Evolutionary conservation across 768 basidiomycete genomes (phyloP), one percentile per base, ranked within the genome.

Genomic region (Pholiota molesta): DNA sequence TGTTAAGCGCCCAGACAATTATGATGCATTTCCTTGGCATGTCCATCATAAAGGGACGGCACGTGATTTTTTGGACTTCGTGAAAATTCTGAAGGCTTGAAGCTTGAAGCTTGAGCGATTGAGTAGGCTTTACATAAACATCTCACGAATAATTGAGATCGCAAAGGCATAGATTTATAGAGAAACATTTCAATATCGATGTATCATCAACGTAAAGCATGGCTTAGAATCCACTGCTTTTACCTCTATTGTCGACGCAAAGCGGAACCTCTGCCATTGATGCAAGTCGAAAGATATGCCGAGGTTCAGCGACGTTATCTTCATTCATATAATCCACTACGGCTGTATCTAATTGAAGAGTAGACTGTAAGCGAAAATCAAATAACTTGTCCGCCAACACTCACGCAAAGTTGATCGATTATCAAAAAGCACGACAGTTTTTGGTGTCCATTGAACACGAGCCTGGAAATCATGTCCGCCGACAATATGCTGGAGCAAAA

Each of bases 401-500:
- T 61, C 52, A 65, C 63, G 63, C 14, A 65, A 40, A 26, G 63
- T 65, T n/a, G 56, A 61, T 23, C 63, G 60, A 47, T 65, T 65
- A 44, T 65, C 63, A 40, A 65, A 65, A 7, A 67, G 26, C 5
- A 65, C 72, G 29, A 71, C 62, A 7, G 68, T 71, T 17, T 62
- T 62, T 0, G 71, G 71, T 29, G 66, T 59, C 70, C 70, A 73
- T 35, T 65, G 65, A 13, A 70, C 71, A 21, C 72, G 65, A 0
- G 64, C 67, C 44, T 71, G 71, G 31, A 73, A 67, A 35, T 72
- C 72, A 33, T 71, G 68, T 19, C 69, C 70, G 13, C 56, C 65
- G 28, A 68, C 63, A 47, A 72, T 67, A 37, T 71, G 70, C 26
- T 69, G 60, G 2, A 74, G 62, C 33, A 74, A 35, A 51, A 72